Conservation (phyloP, 805 yeast species). For the Metschnikowia cubensis region DNA sequence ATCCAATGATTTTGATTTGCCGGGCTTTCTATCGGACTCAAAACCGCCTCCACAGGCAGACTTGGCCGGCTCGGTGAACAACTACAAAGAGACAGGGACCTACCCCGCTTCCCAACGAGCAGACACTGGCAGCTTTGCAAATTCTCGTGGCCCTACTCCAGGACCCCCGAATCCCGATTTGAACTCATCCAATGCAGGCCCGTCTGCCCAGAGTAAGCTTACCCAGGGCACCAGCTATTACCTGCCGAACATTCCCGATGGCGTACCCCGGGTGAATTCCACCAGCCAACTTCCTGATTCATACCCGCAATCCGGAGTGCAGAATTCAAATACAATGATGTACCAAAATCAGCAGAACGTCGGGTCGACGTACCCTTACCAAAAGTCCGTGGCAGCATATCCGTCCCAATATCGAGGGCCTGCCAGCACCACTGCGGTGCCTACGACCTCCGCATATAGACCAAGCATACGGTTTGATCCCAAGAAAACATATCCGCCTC, state of each 20-base stretch:
- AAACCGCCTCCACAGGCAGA: constrained; percentile 2
- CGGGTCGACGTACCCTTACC: constrained; percentile 8
- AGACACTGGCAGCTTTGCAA: neutral
- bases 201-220: neutral
- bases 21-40: constrained; percentile 13
- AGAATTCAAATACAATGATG: neutral
- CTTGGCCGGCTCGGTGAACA: neutral
- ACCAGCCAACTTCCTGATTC: constrained; percentile 6
- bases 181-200: neutral
- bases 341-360: neutral
- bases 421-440: constrained; percentile 3
- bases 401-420: constrained; percentile 7
- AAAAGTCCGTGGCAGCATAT: constrained; percentile 7
- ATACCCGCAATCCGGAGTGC: neutral
- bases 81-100: neutral
- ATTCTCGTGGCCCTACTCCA: neutral
- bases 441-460: constrained; percentile 9
- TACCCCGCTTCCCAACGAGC: neutral
- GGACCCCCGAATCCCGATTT: neutral
- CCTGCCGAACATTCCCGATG: neutral
- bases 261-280: constrained; percentile 6
- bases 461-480: constrained; percentile 17
- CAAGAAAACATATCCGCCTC: constrained; percentile 12
- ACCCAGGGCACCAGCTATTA: neutral
- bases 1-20: constrained; percentile 12